Evolutionary conservation across 257 asterid genomes (phyloP).

Genomic region (Datura wrightii): DNA sequence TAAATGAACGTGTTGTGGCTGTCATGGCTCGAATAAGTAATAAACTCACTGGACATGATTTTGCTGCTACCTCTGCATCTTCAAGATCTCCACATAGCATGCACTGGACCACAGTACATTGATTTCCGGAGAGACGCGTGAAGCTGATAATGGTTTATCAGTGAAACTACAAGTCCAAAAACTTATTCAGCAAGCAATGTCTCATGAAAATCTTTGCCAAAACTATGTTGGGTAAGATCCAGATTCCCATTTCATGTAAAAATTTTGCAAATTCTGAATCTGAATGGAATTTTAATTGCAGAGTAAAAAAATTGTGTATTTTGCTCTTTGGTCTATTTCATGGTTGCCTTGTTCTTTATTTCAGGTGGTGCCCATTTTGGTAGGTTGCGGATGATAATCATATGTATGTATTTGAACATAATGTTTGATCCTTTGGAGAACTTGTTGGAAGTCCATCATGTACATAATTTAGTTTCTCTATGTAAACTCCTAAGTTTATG

Average conservation of each 20-base stretch:
- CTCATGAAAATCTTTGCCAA: slow-evolving; percentile 93
- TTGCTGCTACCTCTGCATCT: slow-evolving; percentile 63
- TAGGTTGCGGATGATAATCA: slow-evolving; percentile 31
- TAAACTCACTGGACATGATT: slow-evolving; percentile 96
- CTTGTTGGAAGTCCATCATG: no score
- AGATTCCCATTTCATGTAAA: neutral
- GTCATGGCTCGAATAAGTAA: slow-evolving; percentile 99
- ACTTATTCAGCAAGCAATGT: slow-evolving; percentile 91
- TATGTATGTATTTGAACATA: slow-evolving; percentile 35
- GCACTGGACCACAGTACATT: slow-evolving; percentile 67
- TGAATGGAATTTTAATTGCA: no score
- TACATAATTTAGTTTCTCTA: neutral
- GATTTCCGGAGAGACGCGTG: slow-evolving; percentile 73
- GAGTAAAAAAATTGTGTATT: no score
- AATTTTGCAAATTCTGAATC: no score
- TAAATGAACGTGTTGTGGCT: slow-evolving; percentile 91
- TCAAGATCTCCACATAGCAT: slow-evolving; percentile 64
- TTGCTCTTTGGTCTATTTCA: no score
- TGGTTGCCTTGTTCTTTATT: slow-evolving; percentile 29
- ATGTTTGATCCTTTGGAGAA: no score
- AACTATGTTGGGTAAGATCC: slow-evolving; percentile 89
- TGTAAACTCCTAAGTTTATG: slow-evolving; percentile 6
- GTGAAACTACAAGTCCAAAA: slow-evolving; percentile 93
- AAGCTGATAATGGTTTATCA: slow-evolving; percentile 92
- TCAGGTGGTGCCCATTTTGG: slow-evolving; percentile 99